These are phyloP conservation scores for Chrysopogon serrulatus DNA, from an alignment of 176 grass and related monocot species.

Conservation along the genomic window DNA sequence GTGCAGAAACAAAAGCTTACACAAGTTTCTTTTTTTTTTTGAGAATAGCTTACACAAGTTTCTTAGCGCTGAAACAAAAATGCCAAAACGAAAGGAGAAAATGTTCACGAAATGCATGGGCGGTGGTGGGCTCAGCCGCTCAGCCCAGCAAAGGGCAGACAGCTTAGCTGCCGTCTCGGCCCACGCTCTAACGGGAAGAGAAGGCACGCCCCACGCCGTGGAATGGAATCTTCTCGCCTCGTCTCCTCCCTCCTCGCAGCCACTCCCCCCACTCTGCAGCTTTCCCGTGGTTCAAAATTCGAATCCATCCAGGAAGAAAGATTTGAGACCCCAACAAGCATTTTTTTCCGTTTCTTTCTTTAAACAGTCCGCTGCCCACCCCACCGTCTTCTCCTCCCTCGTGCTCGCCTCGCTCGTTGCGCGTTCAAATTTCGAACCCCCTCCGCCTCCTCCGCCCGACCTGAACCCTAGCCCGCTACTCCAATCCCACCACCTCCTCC, in stretches of 20 bases:
- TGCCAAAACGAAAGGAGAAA: neutral
- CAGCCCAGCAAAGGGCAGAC: neutral
- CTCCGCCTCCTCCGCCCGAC: neutral
- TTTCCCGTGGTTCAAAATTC: neutral
- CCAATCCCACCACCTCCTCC: neutral
- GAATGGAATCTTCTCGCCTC: neutral
- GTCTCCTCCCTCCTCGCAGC: neutral
- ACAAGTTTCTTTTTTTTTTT: too few relatives aligned
- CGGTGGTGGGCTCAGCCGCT: neutral
- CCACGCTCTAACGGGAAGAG: neutral
- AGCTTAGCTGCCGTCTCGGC: neutral
- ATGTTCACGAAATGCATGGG: neutral
- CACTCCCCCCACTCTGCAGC: neutral
- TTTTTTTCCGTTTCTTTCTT: neutral
- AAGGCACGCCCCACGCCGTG: neutral
- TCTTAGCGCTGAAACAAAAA: too few relatives aligned
- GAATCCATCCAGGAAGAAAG: neutral
- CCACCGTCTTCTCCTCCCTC: neutral
- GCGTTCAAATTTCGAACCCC: slow-evolving; percentile 32
- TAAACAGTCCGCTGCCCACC: neutral
- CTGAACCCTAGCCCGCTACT: neutral
- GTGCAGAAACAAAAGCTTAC: too few relatives aligned
- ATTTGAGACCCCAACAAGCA: neutral
- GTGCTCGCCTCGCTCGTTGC: slow-evolving; percentile 20
- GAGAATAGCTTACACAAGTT: too few relatives aligned